Conservation (phyloP, 225 moss, liverwort and hornwort genomes). For the Takakia lepidozioides region DNA sequence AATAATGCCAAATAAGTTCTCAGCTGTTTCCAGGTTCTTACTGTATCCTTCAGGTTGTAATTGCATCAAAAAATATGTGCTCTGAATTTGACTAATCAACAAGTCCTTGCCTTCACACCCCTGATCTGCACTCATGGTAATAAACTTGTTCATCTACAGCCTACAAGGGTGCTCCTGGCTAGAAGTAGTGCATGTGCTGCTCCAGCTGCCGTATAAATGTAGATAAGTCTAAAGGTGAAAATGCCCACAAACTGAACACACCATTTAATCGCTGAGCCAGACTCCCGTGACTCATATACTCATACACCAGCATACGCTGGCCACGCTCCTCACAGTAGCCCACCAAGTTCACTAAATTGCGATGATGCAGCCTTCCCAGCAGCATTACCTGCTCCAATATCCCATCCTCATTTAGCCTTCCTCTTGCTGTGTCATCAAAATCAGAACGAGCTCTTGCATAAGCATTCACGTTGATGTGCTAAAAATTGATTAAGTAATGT, state of each 20-base stretch:
- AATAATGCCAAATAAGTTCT: too few species aligned
- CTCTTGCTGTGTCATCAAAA: not conserved
- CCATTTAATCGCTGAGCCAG: conserved; percentile 58
- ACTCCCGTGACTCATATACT: conserved; percentile 91
- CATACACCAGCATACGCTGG: conserved; percentile 80
- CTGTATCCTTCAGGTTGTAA: too few species aligned
- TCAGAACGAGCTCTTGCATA: too few species aligned
- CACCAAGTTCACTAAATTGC: conserved; percentile 90
- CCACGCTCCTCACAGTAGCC: conserved; percentile 90
- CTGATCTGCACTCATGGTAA: too few species aligned
- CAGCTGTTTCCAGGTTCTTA: too few species aligned
- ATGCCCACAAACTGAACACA: conserved; percentile 12
- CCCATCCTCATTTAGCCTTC: not conserved
- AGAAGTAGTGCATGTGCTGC: not conserved
- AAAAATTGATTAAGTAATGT: too few species aligned
- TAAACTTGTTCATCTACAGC: too few species aligned
- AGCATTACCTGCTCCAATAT: conserved; percentile 78
- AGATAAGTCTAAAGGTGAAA: not conserved
- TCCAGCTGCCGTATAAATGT: too few species aligned
- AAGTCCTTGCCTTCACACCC: not conserved
- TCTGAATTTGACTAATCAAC: conserved; percentile 1
- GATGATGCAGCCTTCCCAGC: conserved; percentile 86
- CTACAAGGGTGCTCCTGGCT: too few species aligned
- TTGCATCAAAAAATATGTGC: too few species aligned
- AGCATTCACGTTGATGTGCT: too few species aligned